phyloP scores from a whole-genome alignment of 495 filamentous ascomycete genomes.

The Daldinia vernicosa region DNA sequence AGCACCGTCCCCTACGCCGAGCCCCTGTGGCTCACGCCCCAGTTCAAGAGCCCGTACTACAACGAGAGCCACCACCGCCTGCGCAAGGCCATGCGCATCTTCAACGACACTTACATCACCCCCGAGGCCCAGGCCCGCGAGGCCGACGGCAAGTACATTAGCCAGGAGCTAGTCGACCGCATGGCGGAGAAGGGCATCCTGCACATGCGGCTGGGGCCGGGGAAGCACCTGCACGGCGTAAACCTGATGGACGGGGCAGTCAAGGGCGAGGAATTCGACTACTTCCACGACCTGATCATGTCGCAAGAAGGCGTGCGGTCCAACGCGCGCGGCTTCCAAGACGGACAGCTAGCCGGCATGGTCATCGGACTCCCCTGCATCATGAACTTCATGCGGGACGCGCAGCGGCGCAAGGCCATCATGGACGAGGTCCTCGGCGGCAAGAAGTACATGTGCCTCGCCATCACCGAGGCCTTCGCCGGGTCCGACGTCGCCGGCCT shows the following conservation, averaged over 20 bases:
- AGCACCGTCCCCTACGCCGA: constrained; percentile 83
- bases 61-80: constrained; percentile 76
- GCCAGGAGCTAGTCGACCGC: constrained; percentile 77
- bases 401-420: constrained; percentile 69
- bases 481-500: constrained; percentile 87
- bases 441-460: constrained; percentile 87
- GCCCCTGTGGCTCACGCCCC: constrained; percentile 79
- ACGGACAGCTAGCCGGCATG: constrained; percentile 78
- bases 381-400: constrained; percentile 78
- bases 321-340: constrained; percentile 73
- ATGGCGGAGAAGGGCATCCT: constrained; percentile 79
- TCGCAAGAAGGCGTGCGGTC: constrained; percentile 76
- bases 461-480: constrained; percentile 90
- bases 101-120: constrained; percentile 73
- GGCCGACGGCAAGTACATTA: constrained; percentile 75
- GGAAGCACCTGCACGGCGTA: constrained; percentile 79
- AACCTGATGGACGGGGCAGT: constrained; percentile 74
- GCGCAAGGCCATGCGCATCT: constrained; percentile 76
- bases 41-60: constrained; percentile 85
- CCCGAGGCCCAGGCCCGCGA: constrained; percentile 85
- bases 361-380: constrained; percentile 83
- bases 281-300: constrained; percentile 84
- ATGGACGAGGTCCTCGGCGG: constrained; percentile 78
- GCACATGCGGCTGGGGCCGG: constrained; percentile 85
- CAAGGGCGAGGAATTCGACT: constrained; percentile 84